phyloP scores from a whole-genome alignment of 163 green algal genomes.

The Chlamydomonas reinhardtii region DNA sequence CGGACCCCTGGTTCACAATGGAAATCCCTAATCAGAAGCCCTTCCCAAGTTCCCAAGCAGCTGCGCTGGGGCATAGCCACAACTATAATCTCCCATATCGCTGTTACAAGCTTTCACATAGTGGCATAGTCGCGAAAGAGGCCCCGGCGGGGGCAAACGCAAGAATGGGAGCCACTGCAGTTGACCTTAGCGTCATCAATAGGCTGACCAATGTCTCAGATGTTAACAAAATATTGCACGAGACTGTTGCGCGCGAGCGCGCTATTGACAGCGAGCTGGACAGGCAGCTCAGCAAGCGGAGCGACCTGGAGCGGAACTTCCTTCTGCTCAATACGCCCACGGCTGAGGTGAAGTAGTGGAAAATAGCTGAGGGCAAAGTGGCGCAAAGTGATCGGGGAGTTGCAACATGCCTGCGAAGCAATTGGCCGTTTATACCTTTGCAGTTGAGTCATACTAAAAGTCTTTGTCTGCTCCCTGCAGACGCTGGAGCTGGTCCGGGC shows the following conservation, averaged over 20 bases:
- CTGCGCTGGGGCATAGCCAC: no score
- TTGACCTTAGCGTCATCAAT: constrained; percentile 58
- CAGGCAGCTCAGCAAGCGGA: constrained; percentile 74
- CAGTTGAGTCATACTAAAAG: no score
- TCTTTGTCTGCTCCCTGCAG: constrained; percentile 50
- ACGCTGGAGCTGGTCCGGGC: constrained; percentile 82
- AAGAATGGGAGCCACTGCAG: neutral
- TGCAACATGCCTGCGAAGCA: no score
- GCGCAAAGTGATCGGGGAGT: neutral
- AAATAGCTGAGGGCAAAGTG: neutral
- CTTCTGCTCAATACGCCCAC: constrained; percentile 73
- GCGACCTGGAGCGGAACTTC: constrained; percentile 75
- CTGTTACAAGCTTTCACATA: no score
- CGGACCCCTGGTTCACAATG: no score
- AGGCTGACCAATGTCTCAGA: constrained; percentile 81
- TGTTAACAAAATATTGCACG: constrained; percentile 85
- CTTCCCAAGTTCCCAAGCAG: no score
- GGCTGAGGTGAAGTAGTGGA: constrained; percentile 68
- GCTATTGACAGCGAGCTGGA: constrained; percentile 88
- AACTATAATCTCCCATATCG: no score
- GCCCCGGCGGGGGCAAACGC: no score
- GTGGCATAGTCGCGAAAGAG: neutral
- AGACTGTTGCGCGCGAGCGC: constrained; percentile 83
- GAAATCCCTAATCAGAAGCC: no score
- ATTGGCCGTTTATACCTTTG: no score